Conservation (phyloP, 2,329 filamentous ascomycete species). For the Aplosporella prunicola region DNA sequence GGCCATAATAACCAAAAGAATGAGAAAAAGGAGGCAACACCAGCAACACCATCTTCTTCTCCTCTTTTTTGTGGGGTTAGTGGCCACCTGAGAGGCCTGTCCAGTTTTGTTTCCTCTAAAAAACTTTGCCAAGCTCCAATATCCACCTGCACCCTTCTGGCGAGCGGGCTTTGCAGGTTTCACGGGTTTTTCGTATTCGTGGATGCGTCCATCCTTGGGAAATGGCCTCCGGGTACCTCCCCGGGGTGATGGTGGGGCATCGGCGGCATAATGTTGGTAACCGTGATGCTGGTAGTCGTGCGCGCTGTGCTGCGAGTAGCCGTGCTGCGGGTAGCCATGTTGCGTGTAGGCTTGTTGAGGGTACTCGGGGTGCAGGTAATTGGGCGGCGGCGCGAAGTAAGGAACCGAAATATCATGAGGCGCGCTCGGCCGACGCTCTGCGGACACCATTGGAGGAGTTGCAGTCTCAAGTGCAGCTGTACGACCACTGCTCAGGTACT, state of each 20-base stretch:
- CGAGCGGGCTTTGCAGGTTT: slow-evolving; percentile 6
- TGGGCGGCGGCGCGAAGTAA: slow-evolving; percentile 10
- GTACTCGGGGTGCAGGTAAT: not conserved
- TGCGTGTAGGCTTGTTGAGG: not conserved
- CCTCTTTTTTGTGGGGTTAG: slow-evolving; percentile 20
- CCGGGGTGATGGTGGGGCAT: too few relatives aligned
- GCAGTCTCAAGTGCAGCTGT: too few relatives aligned
- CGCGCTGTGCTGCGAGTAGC: not conserved
- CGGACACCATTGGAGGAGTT: slow-evolving; percentile 1
- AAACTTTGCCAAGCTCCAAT: slow-evolving; percentile 10
- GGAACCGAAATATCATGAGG: slow-evolving; percentile 7
- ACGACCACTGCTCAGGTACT: too few relatives aligned
- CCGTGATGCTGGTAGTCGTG: too few relatives aligned
- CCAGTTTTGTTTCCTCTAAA: slow-evolving; percentile 1
- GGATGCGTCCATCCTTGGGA: not conserved
- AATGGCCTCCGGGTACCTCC: slow-evolving; percentile 7
- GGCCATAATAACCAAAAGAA: slow-evolving; percentile 30
- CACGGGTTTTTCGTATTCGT: not conserved
- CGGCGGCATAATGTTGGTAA: too few relatives aligned
- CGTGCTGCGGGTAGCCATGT: too few relatives aligned
- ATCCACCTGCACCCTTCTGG: slow-evolving; percentile 7
- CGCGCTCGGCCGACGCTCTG: not conserved
- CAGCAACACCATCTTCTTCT: slow-evolving; percentile 25
- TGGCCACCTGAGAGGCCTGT: slow-evolving; percentile 2
- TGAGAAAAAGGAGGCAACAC: slow-evolving; percentile 23